These are phyloP conservation scores for Chaetomium olivaceum DNA, from an alignment of 2,329 filamentous ascomycete genomes.

Conservation along the genomic window DNA sequence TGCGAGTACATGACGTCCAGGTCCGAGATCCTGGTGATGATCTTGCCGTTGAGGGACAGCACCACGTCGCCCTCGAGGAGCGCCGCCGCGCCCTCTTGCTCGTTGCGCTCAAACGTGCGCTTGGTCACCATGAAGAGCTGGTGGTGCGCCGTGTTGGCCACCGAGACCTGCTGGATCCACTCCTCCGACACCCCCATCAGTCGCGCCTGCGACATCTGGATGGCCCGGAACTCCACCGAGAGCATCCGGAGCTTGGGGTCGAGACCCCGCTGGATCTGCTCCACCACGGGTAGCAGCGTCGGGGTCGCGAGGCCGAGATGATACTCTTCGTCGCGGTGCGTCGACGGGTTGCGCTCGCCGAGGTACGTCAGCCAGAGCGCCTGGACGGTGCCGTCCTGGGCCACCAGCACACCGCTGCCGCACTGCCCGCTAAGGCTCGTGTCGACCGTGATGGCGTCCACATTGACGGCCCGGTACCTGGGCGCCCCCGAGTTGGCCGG, in stretches of 20 bases:
- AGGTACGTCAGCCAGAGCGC: slow-evolving; percentile 97
- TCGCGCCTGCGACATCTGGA: slow-evolving; percentile 94
- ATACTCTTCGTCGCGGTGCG: slow-evolving; percentile 90
- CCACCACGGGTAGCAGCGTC: slow-evolving; percentile 83
- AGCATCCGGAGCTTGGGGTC: slow-evolving; percentile 84
- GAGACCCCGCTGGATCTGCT: slow-evolving; percentile 77
- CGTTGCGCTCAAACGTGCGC: slow-evolving; percentile 64
- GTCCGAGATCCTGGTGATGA: slow-evolving; percentile 90
- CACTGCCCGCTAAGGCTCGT: slow-evolving; percentile 89
- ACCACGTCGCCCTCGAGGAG: slow-evolving; percentile 91
- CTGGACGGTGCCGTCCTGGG: slow-evolving; percentile 88
- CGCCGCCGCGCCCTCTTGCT: slow-evolving; percentile 44
- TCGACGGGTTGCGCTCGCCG: slow-evolving; percentile 77
- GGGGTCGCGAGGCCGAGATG: slow-evolving; percentile 90
- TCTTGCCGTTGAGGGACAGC: slow-evolving; percentile 83
- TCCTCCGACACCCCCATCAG: slow-evolving; percentile 97
- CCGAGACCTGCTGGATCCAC: slow-evolving; percentile 89
- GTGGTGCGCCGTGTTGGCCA: slow-evolving; percentile 86
- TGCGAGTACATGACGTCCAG: slow-evolving; percentile 96
- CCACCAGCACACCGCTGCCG: slow-evolving; percentile 87
- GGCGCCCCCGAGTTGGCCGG: slow-evolving; percentile 90
- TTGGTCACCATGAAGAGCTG: slow-evolving; percentile 97
- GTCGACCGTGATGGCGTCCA: slow-evolving; percentile 96
- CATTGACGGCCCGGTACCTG: slow-evolving; percentile 89
- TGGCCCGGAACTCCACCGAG: slow-evolving; percentile 89